Evolutionary conservation across 2,329 filamentous ascomycete species (phyloP).

Genomic region (Aspergillus sp.): DNA sequence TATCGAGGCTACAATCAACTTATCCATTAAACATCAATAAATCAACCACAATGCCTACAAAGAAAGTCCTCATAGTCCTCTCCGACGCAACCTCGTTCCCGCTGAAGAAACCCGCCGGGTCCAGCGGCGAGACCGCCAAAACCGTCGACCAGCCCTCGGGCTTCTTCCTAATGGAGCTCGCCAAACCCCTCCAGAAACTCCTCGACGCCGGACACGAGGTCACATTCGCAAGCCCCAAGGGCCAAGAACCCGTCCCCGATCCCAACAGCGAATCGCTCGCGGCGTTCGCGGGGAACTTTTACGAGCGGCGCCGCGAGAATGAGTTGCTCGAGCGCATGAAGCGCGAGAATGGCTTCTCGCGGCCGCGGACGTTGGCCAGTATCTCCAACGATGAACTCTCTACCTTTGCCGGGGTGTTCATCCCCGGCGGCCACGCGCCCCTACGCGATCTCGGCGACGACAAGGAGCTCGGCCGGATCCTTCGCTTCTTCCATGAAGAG

Average conservation of each 20-base stretch:
- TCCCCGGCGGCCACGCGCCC: conserved; percentile 53
- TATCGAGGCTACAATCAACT: no score
- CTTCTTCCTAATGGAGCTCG: conserved; percentile 47
- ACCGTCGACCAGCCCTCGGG: conserved; percentile 36
- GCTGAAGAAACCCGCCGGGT: conserved; percentile 33
- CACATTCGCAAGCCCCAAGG: conserved; percentile 52
- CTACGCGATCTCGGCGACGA: conserved; percentile 48
- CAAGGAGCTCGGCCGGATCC: conserved; percentile 48
- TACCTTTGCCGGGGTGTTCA: conserved; percentile 48
- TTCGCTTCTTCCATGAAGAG: conserved; percentile 46
- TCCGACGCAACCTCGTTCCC: conserved; percentile 49
- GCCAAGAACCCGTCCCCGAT: conserved; percentile 48
- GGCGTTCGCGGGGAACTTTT: conserved; percentile 53
- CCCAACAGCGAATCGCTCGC: conserved; percentile 48
- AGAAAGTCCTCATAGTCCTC: conserved; percentile 52
- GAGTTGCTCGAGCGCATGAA: conserved; percentile 52
- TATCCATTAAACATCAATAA: neutral
- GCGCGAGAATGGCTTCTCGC: conserved; percentile 48
- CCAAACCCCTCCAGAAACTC: conserved; percentile 42
- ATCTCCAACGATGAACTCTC: conserved; percentile 48
- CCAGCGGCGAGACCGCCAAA: conserved; percentile 27
- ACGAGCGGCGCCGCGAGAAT: conserved; percentile 47
- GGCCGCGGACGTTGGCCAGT: conserved; percentile 43
- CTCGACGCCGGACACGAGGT: conserved; percentile 47
- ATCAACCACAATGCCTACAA: conserved; percentile 28